phyloP scores from a whole-genome alignment of 2,329 filamentous ascomycete genomes.

The Phialocephala sp. region DNA sequence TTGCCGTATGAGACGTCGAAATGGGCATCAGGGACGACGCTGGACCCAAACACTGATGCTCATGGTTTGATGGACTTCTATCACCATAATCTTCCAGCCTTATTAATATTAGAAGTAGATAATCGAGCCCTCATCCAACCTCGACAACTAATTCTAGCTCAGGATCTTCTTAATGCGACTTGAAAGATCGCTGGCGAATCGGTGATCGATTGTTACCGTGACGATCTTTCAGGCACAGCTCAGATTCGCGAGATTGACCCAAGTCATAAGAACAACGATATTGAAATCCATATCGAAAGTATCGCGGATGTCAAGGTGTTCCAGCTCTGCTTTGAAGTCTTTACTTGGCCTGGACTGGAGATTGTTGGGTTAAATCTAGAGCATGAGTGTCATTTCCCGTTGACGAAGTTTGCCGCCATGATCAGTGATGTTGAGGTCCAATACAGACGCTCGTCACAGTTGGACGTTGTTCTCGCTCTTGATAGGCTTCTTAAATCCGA shows the following conservation, averaged over 20 bases:
- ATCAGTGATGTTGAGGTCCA: slow-evolving; percentile 3
- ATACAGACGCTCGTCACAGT: slow-evolving; percentile 2
- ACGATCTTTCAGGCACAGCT: neutral
- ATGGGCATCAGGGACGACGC: neutral
- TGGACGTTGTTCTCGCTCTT: neutral
- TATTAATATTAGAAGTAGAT: neutral
- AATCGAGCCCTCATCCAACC: neutral
- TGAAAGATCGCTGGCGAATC: neutral
- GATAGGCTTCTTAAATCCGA: slow-evolving; percentile 8
- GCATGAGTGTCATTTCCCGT: neutral
- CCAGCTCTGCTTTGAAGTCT: neutral
- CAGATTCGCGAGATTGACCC: slow-evolving; percentile 5
- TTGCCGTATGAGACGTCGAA: neutral
- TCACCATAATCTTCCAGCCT: neutral
- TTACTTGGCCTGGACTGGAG: neutral
- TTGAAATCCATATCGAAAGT: neutral
- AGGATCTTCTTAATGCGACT: slow-evolving; percentile 10
- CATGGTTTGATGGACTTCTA: neutral
- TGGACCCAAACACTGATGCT: neutral
- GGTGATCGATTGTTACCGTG: neutral
- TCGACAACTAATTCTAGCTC: neutral
- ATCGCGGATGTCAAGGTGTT: neutral
- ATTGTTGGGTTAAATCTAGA: neutral
- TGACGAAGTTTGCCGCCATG: neutral
- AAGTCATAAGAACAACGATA: neutral